Conservation (phyloP, 2,329 filamentous ascomycete genomes). For the Decorospora gaudefroyi region DNA sequence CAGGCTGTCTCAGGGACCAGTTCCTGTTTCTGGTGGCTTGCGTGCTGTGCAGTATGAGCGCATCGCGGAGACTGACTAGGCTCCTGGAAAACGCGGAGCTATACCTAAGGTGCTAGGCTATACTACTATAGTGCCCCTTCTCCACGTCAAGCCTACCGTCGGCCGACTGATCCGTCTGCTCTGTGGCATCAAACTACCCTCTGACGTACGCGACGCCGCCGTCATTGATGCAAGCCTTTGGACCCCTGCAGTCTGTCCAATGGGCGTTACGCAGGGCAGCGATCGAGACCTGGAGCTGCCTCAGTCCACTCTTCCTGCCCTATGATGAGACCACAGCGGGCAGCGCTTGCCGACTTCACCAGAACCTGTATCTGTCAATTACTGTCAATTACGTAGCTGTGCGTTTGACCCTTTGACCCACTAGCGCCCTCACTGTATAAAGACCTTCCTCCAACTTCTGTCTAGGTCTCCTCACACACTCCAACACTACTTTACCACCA, state of each 20-base stretch:
- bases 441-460: too few relatives aligned
- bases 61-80: constrained; percentile 10
- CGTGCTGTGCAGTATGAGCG: constrained; percentile 10
- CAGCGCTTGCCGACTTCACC: not conserved
- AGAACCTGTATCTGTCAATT: too few relatives aligned
- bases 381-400: constrained; percentile 34
- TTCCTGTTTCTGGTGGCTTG: constrained; percentile 9
- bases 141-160: constrained; percentile 23
- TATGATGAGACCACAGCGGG: constrained; percentile 7
- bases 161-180: constrained; percentile 20
- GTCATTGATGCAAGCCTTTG: constrained; percentile 7
- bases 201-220: constrained; percentile 23
- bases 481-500: constrained; percentile 9
- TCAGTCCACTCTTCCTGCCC: constrained; percentile 7
- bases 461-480: constrained; percentile 21
- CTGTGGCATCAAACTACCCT: constrained; percentile 8
- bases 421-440: constrained; percentile 24
- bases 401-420: constrained; percentile 13
- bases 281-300: constrained; percentile 10
- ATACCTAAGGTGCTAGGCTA: constrained; percentile 11
- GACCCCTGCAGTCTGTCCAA: constrained; percentile 5
- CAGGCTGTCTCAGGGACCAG: not conserved
- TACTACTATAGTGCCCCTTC: constrained; percentile 14
- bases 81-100: constrained; percentile 11
- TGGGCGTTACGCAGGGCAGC: constrained; percentile 7